Conservation (phyloP, 495 filamentous ascomycete genomes). For the Aspergillus funiculosus region DNA sequence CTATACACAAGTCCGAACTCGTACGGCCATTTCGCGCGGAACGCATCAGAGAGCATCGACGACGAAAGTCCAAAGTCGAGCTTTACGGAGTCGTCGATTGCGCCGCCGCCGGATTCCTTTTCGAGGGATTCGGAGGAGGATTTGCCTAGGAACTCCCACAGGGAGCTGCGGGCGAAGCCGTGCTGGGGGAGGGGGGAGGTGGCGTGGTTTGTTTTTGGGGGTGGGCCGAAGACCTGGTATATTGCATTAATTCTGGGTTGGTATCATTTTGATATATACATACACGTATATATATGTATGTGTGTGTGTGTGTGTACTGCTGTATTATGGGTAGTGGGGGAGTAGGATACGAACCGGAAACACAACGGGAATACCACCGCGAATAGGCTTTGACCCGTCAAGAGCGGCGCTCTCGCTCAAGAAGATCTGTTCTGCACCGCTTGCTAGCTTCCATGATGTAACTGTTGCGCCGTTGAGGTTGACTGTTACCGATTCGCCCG, state of each 20-base stretch:
- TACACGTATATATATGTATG: not conserved
- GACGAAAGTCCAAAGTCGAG: conserved; percentile 89
- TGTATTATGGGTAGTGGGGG: not conserved
- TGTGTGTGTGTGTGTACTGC: not conserved
- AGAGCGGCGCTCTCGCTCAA: conserved; percentile 68
- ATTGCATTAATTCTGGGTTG: not conserved
- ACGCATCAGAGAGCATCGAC: conserved; percentile 57
- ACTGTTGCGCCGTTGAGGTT: conserved; percentile 90
- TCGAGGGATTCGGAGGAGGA: conserved; percentile 64
- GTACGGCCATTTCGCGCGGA: conserved; percentile 66
- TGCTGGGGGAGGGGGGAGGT: conserved; percentile 80
- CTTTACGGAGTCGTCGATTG: conserved; percentile 65
- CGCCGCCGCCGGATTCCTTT: conserved; percentile 23
- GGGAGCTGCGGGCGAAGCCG: conserved; percentile 86
- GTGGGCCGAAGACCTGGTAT: conserved; percentile 94
- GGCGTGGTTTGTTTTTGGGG: conserved; percentile 62
- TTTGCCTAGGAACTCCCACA: conserved; percentile 59
- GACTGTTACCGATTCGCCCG: conserved; percentile 78
- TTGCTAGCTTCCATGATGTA: conserved; percentile 79
- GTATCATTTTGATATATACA: not conserved
- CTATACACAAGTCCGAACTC: conserved; percentile 88
- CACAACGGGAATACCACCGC: conserved; percentile 78
- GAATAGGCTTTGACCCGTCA: conserved; percentile 59
- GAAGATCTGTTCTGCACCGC: conserved; percentile 82
- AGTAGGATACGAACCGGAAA: conserved; percentile 66